phyloP scores from a whole-genome alignment of 2,329 filamentous ascomycete genomes.

The Ceratocystiopsis minuta region DNA sequence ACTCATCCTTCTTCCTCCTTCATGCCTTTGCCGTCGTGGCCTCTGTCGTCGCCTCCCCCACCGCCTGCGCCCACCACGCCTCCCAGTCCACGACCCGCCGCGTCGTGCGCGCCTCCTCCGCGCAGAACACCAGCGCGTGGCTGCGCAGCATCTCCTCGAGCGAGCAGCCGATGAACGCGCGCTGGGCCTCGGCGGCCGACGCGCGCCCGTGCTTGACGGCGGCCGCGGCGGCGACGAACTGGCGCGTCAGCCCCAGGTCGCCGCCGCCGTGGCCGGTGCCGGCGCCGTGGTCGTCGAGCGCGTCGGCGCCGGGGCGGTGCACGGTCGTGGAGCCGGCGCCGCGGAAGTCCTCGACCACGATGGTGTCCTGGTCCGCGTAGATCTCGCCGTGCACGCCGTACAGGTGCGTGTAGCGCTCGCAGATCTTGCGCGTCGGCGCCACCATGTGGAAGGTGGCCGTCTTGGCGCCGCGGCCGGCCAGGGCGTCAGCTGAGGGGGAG shows the following conservation, averaged over 20 bases:
- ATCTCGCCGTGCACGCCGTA: slow-evolving; percentile 82
- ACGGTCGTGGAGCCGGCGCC: slow-evolving; percentile 32
- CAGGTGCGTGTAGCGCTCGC: slow-evolving; percentile 65
- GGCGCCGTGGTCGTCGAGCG: slow-evolving; percentile 39
- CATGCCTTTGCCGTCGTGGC: too few relatives aligned
- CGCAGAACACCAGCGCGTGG: slow-evolving; percentile 85
- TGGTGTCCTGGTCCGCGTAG: slow-evolving; percentile 61
- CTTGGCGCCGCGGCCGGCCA: slow-evolving; percentile 47
- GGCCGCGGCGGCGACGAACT: slow-evolving; percentile 70
- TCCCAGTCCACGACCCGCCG: slow-evolving; percentile 57
- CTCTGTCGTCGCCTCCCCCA: slow-evolving; percentile 20
- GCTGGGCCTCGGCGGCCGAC: slow-evolving; percentile 53
- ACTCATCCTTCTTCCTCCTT: too few relatives aligned
- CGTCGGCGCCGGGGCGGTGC: slow-evolving; percentile 30
- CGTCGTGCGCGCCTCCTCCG: slow-evolving; percentile 62
- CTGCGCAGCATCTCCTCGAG: slow-evolving; percentile 76
- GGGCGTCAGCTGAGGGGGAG: slow-evolving; percentile 9
- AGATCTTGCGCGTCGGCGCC: slow-evolving; percentile 72
- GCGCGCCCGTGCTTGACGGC: slow-evolving; percentile 55
- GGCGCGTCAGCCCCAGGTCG: slow-evolving; percentile 59
- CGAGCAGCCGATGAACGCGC: slow-evolving; percentile 58
- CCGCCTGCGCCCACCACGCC: slow-evolving; percentile 52
- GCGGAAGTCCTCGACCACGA: slow-evolving; percentile 57
- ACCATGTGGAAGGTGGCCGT: slow-evolving; percentile 89
- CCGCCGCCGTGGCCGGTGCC: slow-evolving; percentile 64